Base-by-base conservation (phyloP, 2,329 filamentous ascomycete genomes). In the Penicillium glabrum region DNA sequence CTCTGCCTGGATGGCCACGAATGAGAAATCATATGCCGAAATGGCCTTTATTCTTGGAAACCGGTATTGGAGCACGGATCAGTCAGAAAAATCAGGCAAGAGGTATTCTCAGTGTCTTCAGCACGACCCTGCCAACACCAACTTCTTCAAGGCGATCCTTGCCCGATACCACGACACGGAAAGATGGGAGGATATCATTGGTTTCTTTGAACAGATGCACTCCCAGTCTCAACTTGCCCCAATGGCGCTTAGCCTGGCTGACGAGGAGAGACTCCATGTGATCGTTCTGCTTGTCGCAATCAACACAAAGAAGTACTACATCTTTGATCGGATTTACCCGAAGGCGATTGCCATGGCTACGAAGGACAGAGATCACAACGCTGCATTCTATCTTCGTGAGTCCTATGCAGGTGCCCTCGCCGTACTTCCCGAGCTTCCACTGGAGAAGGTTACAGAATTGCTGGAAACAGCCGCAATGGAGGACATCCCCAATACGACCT, bases 1-100 rank as follows among this genome's bases (percentile, higher is more conserved):
- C 2, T 33, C 51, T 3, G 14, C 16, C 16, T 63, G 61, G 62
- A 56, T 64, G 52, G 11, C 46, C 16, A 44, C 47, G 8, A 16
- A 29, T 14, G 35, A 39, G 7, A 52, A 51, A 31, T 35, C 33
- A 1, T 51, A 58, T 13, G 57, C 60, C 5, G 56, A 61, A 26
- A 61, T 66, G 50, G 33, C 52, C 24, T 61, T 51, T 19, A 53
- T 54, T 2, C 31, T 54, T 8, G 62, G 54, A 10, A 56, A 56
- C 3, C 49, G 54, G 14, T 57, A 54, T 7, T 64, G 62, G 53
- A 33, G 26, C 4, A 13, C 27, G 2, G 29, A 23, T 2, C 11
- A 11, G 3, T 45, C 23, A 3, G 46, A 50, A 14, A 41, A 35
- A 2, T 46, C 53, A 2, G 35, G 24, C 1, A 19, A 33, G 21